These are phyloP conservation scores for Lachnellula arida DNA, from an alignment of 2,329 filamentous ascomycete genomes.

Conservation along the genomic window DNA sequence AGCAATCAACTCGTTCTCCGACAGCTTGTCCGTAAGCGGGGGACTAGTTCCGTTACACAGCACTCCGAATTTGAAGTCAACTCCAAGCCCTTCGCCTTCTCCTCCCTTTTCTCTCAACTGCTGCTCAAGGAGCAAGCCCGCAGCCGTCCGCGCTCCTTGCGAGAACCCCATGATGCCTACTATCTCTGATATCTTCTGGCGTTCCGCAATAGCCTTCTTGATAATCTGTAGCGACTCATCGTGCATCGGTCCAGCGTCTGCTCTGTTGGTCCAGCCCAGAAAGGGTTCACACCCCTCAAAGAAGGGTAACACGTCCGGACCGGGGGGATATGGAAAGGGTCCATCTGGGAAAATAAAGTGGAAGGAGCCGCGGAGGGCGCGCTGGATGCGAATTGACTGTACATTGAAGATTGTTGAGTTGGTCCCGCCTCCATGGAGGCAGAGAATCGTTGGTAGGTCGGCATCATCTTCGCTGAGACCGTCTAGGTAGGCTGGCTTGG, in stretches of 20 bases:
- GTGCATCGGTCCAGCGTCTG: slow-evolving; percentile 2
- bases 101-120: slow-evolving; percentile 37
- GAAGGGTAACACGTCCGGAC: slow-evolving; percentile 15
- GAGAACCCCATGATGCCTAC: slow-evolving; percentile 62
- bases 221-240: slow-evolving; percentile 1
- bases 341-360: slow-evolving; percentile 16
- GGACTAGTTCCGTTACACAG: slow-evolving; percentile 17
- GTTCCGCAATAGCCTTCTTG: neutral
- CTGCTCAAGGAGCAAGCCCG: slow-evolving; percentile 56
- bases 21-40: slow-evolving; percentile 11
- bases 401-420: slow-evolving; percentile 13
- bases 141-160: slow-evolving; percentile 59
- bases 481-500: neutral
- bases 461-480: neutral
- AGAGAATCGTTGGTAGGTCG: slow-evolving; percentile 12
- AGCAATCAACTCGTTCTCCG: slow-evolving; percentile 11
- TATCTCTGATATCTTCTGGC: slow-evolving; percentile 27
- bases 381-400: slow-evolving; percentile 13
- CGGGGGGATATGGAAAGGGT: slow-evolving; percentile 8
- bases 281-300: slow-evolving; percentile 17
- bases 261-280: slow-evolving; percentile 9
- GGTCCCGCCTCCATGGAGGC: slow-evolving; percentile 13
- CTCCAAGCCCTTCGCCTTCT: neutral
- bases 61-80: slow-evolving; percentile 19
- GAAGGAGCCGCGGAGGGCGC: slow-evolving; percentile 7